Percentiles rank a stretch among this genome's conserved stretches.
Conservation (phyloP, 2,329 filamentous ascomycete species). For the Aspergillus novofumigatus region DNA sequence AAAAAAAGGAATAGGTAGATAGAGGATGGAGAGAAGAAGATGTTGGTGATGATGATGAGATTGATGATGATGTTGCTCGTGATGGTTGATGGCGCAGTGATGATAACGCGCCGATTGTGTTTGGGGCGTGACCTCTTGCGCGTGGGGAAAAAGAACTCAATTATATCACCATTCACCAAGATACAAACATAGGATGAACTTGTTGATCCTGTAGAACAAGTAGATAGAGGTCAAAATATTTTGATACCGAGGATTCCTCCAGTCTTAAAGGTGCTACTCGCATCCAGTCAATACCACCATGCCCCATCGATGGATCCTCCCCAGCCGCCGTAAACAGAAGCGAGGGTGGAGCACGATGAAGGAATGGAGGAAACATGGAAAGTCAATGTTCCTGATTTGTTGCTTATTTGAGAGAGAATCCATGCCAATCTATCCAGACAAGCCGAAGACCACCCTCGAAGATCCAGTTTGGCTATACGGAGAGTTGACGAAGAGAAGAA, state of each 20-base stretch:
- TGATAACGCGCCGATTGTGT: constrained; percentile 1
- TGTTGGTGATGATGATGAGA: constrained; percentile 11
- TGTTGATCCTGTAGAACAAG: neutral
- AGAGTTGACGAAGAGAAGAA: neutral
- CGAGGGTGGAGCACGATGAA: constrained; percentile 6
- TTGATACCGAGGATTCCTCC: neutral
- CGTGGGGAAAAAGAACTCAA: neutral
- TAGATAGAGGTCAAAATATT: neutral
- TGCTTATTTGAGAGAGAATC: neutral
- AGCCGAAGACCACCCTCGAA: too few species aligned
- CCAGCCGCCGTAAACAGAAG: constrained; percentile 13
- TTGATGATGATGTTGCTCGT: neutral
- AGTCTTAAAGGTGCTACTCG: neutral
- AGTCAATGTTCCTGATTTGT: neutral
- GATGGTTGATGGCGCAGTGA: constrained; percentile 1
- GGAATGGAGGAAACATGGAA: neutral
- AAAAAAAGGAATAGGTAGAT: constrained; percentile 2
- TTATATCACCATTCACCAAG: neutral
- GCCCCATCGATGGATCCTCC: neutral
- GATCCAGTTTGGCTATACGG: neutral
- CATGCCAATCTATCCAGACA: neutral
- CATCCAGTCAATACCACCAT: neutral
- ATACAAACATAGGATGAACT: neutral
- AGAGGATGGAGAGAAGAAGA: constrained; percentile 2
- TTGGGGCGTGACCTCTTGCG: constrained; percentile 2